Conservation (phyloP, 2,329 filamentous ascomycete species). For the Pyrenochaeta sp. region DNA sequence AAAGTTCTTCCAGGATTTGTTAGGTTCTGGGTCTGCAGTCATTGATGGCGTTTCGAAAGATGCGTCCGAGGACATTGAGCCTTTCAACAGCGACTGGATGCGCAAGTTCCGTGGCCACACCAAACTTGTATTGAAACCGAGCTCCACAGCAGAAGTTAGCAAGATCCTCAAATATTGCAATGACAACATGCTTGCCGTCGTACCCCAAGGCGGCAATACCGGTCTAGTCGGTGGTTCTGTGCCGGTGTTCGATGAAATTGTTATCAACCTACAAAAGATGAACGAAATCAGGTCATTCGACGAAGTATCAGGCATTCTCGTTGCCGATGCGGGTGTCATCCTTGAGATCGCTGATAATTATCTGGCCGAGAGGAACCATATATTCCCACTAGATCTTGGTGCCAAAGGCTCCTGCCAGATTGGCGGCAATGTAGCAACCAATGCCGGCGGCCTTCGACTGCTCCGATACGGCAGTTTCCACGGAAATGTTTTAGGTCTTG, state of each 20-base stretch:
- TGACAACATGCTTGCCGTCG: slow-evolving; percentile 87
- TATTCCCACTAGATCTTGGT: slow-evolving; percentile 96
- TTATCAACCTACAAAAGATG: slow-evolving; percentile 90
- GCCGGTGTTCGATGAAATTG: slow-evolving; percentile 97
- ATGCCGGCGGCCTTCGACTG: slow-evolving; percentile 88
- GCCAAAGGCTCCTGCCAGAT: slow-evolving; percentile 97
- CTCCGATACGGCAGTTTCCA: slow-evolving; percentile 94
- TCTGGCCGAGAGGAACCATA: slow-evolving; percentile 80
- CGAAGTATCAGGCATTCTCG: slow-evolving; percentile 87
- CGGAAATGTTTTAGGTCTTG: slow-evolving; percentile 88
- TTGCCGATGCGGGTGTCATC: slow-evolving; percentile 89
- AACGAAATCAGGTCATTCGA: slow-evolving; percentile 92
- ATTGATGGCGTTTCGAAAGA: slow-evolving; percentile 83
- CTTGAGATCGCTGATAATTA: slow-evolving; percentile 88
- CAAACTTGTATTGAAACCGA: slow-evolving; percentile 84
- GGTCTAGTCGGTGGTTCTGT: slow-evolving; percentile 95
- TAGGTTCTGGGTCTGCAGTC: slow-evolving; percentile 79
- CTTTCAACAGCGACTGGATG: slow-evolving; percentile 99
- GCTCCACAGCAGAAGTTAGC: slow-evolving; percentile 86
- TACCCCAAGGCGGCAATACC: slow-evolving; percentile 96
- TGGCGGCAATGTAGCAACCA: slow-evolving; percentile 94
- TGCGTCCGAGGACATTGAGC: slow-evolving; percentile 80
- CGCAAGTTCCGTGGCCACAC: slow-evolving; percentile 94
- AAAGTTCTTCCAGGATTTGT: slow-evolving; percentile 78
- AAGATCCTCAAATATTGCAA: slow-evolving; percentile 94